A percentile compares a stretch with the other conserved stretches of the same genome.
Evolutionary conservation across 805 yeast species (phyloP).

Genomic region (Candida silvatica): DNA sequence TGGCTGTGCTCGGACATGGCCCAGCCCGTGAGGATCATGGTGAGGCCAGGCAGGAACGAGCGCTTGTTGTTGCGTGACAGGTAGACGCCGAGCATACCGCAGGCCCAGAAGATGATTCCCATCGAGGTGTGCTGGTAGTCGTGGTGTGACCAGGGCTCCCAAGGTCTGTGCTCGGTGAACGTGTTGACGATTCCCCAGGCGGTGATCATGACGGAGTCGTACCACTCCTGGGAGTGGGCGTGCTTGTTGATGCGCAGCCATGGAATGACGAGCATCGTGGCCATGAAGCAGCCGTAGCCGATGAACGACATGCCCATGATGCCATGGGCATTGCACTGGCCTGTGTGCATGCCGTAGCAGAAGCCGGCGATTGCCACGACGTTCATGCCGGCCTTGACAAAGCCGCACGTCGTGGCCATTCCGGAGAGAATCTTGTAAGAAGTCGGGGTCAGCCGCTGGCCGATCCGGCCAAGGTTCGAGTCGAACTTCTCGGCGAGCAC

Average conservation of each 20-base stretch:
- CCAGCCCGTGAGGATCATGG: conserved; percentile 85
- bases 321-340: conserved; percentile 96
- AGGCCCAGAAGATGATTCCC: conserved; percentile 97
- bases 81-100: conserved; percentile 80
- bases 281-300: conserved; percentile 64
- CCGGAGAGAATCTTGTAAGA: conserved; percentile 40
- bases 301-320: conserved; percentile 92
- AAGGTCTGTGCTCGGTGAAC: conserved; percentile 85
- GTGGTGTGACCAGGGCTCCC: conserved; percentile 92
- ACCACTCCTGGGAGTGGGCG: conserved; percentile 70
- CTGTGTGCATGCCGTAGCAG: conserved; percentile 76
- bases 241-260: conserved; percentile 53
- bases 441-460: conserved; percentile 25
- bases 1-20: conserved; percentile 91
- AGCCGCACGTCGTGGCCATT: conserved; percentile 47
- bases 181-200: conserved; percentile 91
- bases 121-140: conserved; percentile 93
- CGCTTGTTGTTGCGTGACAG: conserved; percentile 62
- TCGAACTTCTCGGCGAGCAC: conserved; percentile 20
- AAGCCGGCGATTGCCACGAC: conserved; percentile 82
- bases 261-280: conserved; percentile 61
- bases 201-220: conserved; percentile 74
- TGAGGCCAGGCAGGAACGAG: conserved; percentile 70
- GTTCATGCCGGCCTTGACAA: conserved; percentile 75
- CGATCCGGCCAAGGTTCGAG: conserved; percentile 28